Percentiles rank a stretch among this genome's conserved stretches.
Evolutionary conservation across 345 rosid species (phyloP).

Genomic region (Pelargonium nanum): DNA sequence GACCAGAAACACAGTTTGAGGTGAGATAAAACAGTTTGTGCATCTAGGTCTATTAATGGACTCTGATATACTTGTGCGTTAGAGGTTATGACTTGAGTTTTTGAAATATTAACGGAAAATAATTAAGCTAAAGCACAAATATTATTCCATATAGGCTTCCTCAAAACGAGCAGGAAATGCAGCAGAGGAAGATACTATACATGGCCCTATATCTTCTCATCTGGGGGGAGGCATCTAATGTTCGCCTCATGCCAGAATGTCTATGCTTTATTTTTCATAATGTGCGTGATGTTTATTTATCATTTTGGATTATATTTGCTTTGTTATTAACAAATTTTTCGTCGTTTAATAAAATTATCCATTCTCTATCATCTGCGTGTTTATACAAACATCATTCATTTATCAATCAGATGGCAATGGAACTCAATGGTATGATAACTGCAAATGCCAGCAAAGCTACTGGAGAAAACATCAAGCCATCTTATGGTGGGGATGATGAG

Average conservation of each 20-base stretch:
- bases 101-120: too few relatives aligned
- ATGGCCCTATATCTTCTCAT: slow-evolving; percentile 93
- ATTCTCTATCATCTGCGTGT: not conserved
- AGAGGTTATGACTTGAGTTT: not conserved
- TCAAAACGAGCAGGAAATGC: slow-evolving; percentile 76
- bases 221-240: slow-evolving; percentile 97
- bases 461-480: slow-evolving; percentile 94
- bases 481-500: slow-evolving; percentile 97
- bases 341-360: slow-evolving; percentile 1
- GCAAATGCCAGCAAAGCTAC: slow-evolving; percentile 97
- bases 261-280: slow-evolving; percentile 90
- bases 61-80: not conserved
- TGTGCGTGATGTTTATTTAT: slow-evolving; percentile 22
- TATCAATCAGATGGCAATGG: slow-evolving; percentile 84
- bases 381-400: slow-evolving; percentile 4
- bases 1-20: slow-evolving; percentile 91
- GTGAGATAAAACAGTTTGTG: slow-evolving; percentile 26
- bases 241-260: slow-evolving; percentile 94
- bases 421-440: slow-evolving; percentile 90
- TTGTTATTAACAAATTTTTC: too few relatives aligned
- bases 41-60: not conserved
- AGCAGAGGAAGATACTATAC: slow-evolving; percentile 83
- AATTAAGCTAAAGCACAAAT: not conserved
- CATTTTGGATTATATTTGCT: not conserved
- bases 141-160: slow-evolving; percentile 50